phyloP scores from a whole-genome alignment of 2,329 filamentous ascomycete genomes.

The Elsinoe fawcettii region DNA sequence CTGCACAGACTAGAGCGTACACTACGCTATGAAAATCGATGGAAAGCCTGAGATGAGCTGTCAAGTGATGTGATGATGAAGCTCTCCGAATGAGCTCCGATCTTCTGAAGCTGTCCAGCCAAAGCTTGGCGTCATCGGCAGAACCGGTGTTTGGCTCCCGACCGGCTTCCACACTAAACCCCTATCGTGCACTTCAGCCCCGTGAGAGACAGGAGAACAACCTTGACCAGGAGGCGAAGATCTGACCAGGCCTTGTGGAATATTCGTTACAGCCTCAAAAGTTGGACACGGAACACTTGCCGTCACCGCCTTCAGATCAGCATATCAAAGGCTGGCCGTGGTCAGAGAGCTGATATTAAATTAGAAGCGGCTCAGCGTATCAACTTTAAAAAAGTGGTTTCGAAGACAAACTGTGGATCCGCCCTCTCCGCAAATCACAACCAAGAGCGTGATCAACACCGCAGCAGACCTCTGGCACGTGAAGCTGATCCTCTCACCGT shows the following conservation, averaged over 20 bases:
- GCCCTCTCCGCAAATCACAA: background rate
- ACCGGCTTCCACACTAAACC: background rate
- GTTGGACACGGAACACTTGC: background rate
- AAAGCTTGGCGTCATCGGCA: background rate
- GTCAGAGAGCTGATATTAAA: background rate
- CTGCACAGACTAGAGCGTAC: no score
- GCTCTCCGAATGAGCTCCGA: background rate
- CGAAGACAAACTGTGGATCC: background rate
- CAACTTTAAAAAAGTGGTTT: conserved; percentile 1
- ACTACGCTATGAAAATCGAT: background rate
- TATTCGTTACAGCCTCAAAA: background rate
- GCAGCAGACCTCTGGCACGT: conserved; percentile 8
- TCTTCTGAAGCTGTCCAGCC: background rate
- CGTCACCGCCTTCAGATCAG: background rate
- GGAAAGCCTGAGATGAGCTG: background rate
- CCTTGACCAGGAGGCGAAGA: background rate
- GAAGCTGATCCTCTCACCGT: conserved; percentile 12
- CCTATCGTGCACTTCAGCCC: conserved; percentile 2
- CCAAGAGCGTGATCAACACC: conserved; percentile 4
- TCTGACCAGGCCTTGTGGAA: background rate
- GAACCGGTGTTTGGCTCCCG: background rate
- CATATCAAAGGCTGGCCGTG: background rate
- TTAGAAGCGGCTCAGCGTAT: background rate
- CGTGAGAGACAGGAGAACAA: conserved; percentile 9
- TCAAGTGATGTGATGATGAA: background rate